These are phyloP conservation scores for Verticillium zaregamsianum DNA, from an alignment of 2,329 filamentous ascomycete species.

Conservation along the genomic window DNA sequence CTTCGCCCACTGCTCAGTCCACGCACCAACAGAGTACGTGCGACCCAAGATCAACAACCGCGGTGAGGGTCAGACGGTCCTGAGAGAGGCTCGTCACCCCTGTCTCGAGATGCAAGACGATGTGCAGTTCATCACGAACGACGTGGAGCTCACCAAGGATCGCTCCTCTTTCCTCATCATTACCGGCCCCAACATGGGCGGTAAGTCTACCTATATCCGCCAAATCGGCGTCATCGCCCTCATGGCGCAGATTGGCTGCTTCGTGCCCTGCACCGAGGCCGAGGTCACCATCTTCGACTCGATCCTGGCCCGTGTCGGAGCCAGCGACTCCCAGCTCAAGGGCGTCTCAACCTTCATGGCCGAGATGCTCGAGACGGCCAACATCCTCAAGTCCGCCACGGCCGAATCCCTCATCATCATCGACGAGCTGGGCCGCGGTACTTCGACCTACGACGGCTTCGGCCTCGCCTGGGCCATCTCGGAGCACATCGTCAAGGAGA, in stretches of 20 bases:
- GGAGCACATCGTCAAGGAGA: slow-evolving; percentile 94
- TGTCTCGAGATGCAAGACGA: slow-evolving; percentile 99
- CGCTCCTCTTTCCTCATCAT: slow-evolving; percentile 91
- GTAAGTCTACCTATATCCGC: slow-evolving; percentile 96
- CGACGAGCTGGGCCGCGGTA: slow-evolving; percentile 93
- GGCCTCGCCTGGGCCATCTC: slow-evolving; percentile 99
- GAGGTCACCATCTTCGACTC: slow-evolving; percentile 96
- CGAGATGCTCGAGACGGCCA: slow-evolving; percentile 98
- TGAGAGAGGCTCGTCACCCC: slow-evolving; percentile 92
- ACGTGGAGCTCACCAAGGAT: slow-evolving; percentile 75
- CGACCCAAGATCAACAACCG: slow-evolving; percentile 86
- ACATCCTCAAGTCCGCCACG: slow-evolving; percentile 95
- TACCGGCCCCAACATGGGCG: slow-evolving; percentile 98
- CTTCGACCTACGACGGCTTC: slow-evolving; percentile 97
- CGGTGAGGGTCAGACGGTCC: slow-evolving; percentile 79
- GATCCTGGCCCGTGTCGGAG: slow-evolving; percentile 92
- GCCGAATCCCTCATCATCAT: slow-evolving; percentile 97
- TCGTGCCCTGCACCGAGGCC: slow-evolving; percentile 86
- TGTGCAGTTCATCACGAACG: slow-evolving; percentile 97
- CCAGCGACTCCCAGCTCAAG: slow-evolving; percentile 94
- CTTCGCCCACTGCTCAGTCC: slow-evolving; percentile 87
- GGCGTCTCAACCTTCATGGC: slow-evolving; percentile 99
- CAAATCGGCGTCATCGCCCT: slow-evolving; percentile 95
- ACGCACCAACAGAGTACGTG: slow-evolving; percentile 88
- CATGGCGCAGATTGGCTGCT: slow-evolving; percentile 96